Evolutionary conservation across 2,329 filamentous ascomycete species (phyloP), one percentile per base, ranked within the genome.

Genomic region (Aspergillus texensis): DNA sequence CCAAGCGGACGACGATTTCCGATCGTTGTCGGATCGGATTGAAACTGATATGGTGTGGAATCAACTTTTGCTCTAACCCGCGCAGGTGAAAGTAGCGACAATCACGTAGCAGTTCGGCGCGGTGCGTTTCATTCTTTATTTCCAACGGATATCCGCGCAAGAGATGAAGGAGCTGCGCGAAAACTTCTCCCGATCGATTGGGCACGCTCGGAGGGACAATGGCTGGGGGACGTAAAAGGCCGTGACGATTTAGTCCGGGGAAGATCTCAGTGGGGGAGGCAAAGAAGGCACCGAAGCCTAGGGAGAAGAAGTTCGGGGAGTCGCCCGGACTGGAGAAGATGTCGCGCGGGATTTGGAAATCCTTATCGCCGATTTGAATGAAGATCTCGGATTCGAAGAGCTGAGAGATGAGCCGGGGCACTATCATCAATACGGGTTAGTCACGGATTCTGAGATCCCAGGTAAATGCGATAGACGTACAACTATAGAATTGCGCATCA

Each of bases 71-170:
- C 79, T 98, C 94, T 0, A 97, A 81, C 0, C 93, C 93, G 74
- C 94, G 94, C 70, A 98, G 89, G 75, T 97, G 93, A 77, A 94
- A 97, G 77, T 97, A 98, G 58, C 92, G 89, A 66, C 92, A 95
- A 77, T 98, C 94, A 46, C 91, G 86, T 1, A 98, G 81, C 4
- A 98, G 84, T 62, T 91, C 87, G 26, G 87, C 84, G 21, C 94
- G 89, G 73, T 98, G 94, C 2, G 85, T 83, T 67, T 94, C 91
- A 75, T 89, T 85, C 59, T 88, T 85, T 63, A 97, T 92, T 26
- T 89, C 83, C 1, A 97, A 78, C 0, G 91, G 89, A 75, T 97
- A 97, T 4, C 94, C 94, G 58, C 92, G 88, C 5, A 97, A 83
- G 45, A 97, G 80, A 69, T 92, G 91, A 14, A 97, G 80, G 5